These are phyloP conservation scores for Allantophomopsis cytisporea DNA, from an alignment of 2,329 filamentous ascomycete genomes.

Conservation along the genomic window DNA sequence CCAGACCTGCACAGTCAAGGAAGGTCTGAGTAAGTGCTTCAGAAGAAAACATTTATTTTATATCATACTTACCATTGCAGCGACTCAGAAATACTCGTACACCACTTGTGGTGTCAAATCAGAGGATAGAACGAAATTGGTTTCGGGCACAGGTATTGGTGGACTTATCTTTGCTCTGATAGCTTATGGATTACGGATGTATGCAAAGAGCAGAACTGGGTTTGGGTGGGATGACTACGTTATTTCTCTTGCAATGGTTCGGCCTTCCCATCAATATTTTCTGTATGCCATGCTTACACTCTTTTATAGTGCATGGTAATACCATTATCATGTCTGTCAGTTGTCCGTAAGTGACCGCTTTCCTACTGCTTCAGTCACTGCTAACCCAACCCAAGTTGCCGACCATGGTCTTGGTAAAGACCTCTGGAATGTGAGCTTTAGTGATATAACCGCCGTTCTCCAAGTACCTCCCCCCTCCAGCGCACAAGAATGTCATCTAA, in stretches of 20 bases:
- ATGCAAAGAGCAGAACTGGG: slow-evolving; percentile 20
- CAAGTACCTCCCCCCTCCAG: slow-evolving; percentile 10
- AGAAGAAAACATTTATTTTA: not conserved
- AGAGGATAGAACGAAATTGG: slow-evolving; percentile 17
- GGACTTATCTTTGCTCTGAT: slow-evolving; percentile 20
- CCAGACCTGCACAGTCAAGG: slow-evolving; percentile 20
- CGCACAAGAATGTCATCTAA: not conserved
- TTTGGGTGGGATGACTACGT: slow-evolving; percentile 25
- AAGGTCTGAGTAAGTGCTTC: slow-evolving; percentile 19
- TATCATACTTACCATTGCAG: slow-evolving; percentile 13
- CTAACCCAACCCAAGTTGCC: slow-evolving; percentile 15
- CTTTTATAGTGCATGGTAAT: slow-evolving; percentile 1
- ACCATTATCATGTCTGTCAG: not conserved
- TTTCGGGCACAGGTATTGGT: slow-evolving; percentile 19
- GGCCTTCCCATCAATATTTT: not conserved
- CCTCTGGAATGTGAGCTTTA: slow-evolving; percentile 27
- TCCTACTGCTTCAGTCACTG: too few species aligned
- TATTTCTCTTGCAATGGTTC: slow-evolving; percentile 19
- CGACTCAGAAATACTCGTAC: slow-evolving; percentile 24
- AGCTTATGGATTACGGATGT: slow-evolving; percentile 20
- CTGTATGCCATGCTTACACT: too few species aligned
- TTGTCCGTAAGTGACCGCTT: not conserved
- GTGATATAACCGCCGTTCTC: slow-evolving; percentile 27
- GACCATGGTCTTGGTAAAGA: slow-evolving; percentile 26
- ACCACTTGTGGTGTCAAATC: slow-evolving; percentile 22